Base-by-base conservation (phyloP, 1,139 yeast genomes). In the Candida tunisiensis region DNA sequence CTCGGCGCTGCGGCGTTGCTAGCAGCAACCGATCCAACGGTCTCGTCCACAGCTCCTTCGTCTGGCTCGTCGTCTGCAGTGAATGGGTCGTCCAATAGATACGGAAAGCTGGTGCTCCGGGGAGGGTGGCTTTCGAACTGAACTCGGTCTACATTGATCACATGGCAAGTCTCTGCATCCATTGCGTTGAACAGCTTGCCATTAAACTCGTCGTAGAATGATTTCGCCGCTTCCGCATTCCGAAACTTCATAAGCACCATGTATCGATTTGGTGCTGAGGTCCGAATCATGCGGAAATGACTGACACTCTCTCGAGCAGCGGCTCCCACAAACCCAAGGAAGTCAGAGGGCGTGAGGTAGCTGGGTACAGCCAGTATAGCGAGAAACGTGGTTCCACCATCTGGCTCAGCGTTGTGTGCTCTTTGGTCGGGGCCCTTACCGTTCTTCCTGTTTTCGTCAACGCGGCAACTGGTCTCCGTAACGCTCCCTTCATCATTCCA, bases 111-210 rank as follows among this genome's bases (percentile, higher is more conserved):
- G 4, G 21, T 10, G 4, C 21, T 19, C n/a, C 18, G 21, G 3
- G 16, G 9, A 4, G 3, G 31, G 26, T 9, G 35, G 22, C 16
- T 19, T 34, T 31, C 35, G 38, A 70, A 56, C 12, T 59, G 51
- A 4, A 82, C 65, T n/a, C 73, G 64, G 34, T 65, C 69, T 8
- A 85, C 68, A 34, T 63, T 68, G 2, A 83, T 66, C 5, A 73
- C 80, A 45, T 77, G 88, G 39, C 95, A 83, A 10, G 69, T 60
- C 44, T 83, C 94, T 0, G 93, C 83, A 41, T 83, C 94, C 78
- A 82, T 74, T 3, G 88, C 69, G 41, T 75, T 82, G 56, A 85
- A 85, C 4, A 65, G 60, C 35, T 66, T 68, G 2, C 93, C 93
- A 44, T 83, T 75, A 43, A 61, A 80, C 19, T 59, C 60, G 26